phyloP scores from a whole-genome alignment of 2,329 filamentous ascomycete species.

The Pseudopithomyces maydicus region DNA sequence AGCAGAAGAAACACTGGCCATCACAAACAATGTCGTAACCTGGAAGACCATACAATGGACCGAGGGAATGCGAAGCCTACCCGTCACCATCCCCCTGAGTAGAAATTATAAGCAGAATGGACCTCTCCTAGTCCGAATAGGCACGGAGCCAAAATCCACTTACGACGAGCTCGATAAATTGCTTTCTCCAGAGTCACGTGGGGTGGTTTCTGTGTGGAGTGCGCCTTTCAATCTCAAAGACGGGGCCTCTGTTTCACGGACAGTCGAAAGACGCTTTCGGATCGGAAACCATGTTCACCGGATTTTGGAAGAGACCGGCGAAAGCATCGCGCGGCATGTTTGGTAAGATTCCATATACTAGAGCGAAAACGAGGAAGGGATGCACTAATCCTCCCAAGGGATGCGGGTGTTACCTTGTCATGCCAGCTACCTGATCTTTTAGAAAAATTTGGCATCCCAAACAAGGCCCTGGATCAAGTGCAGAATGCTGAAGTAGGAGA shows the following conservation, averaged over 20 bases:
- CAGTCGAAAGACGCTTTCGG: constrained; percentile 61
- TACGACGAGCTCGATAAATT: constrained; percentile 36
- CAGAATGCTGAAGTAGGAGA: background rate
- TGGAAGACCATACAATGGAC: constrained; percentile 52
- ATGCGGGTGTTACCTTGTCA: constrained; percentile 64
- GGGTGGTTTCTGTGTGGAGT: constrained; percentile 65
- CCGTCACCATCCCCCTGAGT: constrained; percentile 48
- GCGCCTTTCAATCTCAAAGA: constrained; percentile 47
- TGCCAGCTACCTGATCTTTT: constrained; percentile 56
- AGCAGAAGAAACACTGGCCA: background rate
- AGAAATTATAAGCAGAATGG: constrained; percentile 45
- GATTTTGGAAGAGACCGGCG: constrained; percentile 73
- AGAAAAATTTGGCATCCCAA: constrained; percentile 12
- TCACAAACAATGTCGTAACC: constrained; percentile 37
- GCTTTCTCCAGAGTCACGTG: constrained; percentile 39
- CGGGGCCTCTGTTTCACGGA: constrained; percentile 51
- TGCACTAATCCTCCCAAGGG: constrained; percentile 45
- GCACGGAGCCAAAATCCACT: constrained; percentile 30
- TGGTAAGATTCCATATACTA: constrained; percentile 56
- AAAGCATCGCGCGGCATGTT: constrained; percentile 73
- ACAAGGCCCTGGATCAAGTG: background rate
- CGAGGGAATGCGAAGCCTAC: constrained; percentile 50
- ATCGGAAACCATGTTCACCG: constrained; percentile 45
- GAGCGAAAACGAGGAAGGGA: background rate
- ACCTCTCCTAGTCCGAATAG: constrained; percentile 49